These are phyloP conservation scores for Chaetomiaceae sp. DNA, from an alignment of 2,329 filamentous ascomycete genomes.

Conservation along the genomic window DNA sequence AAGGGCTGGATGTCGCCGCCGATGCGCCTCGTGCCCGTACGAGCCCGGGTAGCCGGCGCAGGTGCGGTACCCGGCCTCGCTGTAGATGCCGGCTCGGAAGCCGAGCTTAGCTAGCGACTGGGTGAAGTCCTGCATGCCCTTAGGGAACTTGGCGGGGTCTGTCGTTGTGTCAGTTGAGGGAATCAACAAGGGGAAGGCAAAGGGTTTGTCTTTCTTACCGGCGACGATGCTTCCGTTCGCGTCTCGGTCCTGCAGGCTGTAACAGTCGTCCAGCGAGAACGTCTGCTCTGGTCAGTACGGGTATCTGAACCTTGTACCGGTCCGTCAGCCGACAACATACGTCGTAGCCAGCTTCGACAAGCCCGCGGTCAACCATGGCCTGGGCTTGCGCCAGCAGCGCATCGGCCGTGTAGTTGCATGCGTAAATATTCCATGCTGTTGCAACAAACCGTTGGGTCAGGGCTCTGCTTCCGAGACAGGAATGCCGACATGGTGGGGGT, in stretches of 20 bases:
- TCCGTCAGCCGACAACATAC: no score
- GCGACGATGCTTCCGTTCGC: slow-evolving; percentile 4
- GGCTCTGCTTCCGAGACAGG: no score
- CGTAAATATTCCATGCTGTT: slow-evolving; percentile 1
- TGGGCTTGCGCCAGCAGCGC: slow-evolving; percentile 8
- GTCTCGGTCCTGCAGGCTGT: slow-evolving; percentile 7
- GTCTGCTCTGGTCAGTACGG: no score
- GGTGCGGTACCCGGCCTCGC: slow-evolving; percentile 9
- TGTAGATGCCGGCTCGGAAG: slow-evolving; percentile 13
- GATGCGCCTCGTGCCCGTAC: slow-evolving; percentile 9
- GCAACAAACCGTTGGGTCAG: neutral
- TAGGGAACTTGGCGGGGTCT: slow-evolving; percentile 13
- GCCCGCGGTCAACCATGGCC: slow-evolving; percentile 10
- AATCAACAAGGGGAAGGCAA: neutral
- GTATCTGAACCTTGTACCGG: no score
- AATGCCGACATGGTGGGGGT: no score
- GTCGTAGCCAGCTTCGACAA: slow-evolving; percentile 12
- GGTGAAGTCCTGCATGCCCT: slow-evolving; percentile 13
- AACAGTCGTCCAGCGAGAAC: slow-evolving; percentile 14
- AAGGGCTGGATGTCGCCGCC: slow-evolving; percentile 12
- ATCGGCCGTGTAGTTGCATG: slow-evolving; percentile 11
- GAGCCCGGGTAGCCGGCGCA: slow-evolving; percentile 12
- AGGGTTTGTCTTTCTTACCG: neutral
- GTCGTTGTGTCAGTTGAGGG: neutral
- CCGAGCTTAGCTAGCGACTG: slow-evolving; percentile 6